A percentile compares a stretch with the other conserved stretches of the same genome.
phyloP scores from a whole-genome alignment of 768 basidiomycete species.

The Mycena polygramma region DNA sequence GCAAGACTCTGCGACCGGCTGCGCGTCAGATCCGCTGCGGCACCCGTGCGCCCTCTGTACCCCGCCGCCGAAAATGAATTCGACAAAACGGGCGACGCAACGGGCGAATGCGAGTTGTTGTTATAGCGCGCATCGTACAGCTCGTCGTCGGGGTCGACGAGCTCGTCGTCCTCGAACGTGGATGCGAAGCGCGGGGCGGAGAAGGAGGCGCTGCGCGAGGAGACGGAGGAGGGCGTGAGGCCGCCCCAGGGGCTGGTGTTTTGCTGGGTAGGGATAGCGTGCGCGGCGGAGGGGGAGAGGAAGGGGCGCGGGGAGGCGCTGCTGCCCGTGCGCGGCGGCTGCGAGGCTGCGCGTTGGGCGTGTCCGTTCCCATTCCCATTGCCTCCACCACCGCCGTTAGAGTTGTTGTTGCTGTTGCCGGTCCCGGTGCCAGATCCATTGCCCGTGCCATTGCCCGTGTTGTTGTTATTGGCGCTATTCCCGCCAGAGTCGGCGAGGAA shows the following conservation, averaged over 20 bases:
- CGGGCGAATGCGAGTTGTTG: no score
- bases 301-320: not conserved
- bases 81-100: no score
- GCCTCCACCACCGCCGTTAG: no score
- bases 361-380: no score
- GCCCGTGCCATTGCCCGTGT: not conserved
- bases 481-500: not conserved
- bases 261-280: not conserved
- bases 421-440: not conserved
- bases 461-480: not conserved
- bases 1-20: constrained; percentile 35
- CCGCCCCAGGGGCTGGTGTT: not conserved
- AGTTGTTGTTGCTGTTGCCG: no score
- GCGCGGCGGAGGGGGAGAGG: not conserved
- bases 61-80: no score
- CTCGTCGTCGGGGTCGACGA: constrained; percentile 31
- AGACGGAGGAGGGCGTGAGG: not conserved
- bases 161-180: constrained; percentile 38
- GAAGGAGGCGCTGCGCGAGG: constrained; percentile 2
- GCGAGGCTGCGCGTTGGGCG: not conserved
- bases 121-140: constrained; percentile 30
- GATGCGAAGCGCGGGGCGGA: constrained; percentile 22
- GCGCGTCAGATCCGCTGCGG: constrained; percentile 26
- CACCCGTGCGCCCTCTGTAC: constrained; percentile 24
- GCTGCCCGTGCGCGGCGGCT: not conserved